These are phyloP conservation scores for Wickerhamiella infanticola DNA, from an alignment of 1,139 yeast genomes.

Conservation along the genomic window DNA sequence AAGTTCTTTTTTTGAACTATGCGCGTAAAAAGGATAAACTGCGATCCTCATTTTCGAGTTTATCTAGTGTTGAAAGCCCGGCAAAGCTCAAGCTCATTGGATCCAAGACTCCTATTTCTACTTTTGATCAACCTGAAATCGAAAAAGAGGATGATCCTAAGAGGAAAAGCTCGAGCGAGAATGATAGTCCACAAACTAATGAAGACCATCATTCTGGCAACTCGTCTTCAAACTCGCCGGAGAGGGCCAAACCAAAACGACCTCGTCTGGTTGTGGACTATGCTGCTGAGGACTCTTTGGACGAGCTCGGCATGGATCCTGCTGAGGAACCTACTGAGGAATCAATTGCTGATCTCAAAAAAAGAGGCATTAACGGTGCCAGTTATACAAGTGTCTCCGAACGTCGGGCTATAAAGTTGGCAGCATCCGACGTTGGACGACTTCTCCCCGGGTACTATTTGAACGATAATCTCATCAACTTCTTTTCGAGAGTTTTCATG, in stretches of 20 bases:
- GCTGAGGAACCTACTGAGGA: background rate
- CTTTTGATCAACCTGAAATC: too few species aligned
- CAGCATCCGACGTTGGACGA: conserved; percentile 15
- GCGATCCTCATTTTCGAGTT: too few species aligned
- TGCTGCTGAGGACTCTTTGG: background rate
- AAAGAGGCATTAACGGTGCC: background rate
- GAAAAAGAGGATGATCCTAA: too few species aligned
- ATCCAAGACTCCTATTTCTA: too few species aligned
- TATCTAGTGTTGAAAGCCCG: background rate
- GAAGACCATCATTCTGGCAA: too few species aligned
- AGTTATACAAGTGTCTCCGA: background rate
- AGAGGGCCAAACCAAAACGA: background rate
- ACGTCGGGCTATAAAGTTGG: background rate
- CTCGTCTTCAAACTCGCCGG: too few species aligned
- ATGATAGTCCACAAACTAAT: too few species aligned
- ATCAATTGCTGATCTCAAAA: background rate
- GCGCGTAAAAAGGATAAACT: too few species aligned
- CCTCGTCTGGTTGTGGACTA: background rate
- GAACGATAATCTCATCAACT: conserved; percentile 30
- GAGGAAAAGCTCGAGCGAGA: too few species aligned
- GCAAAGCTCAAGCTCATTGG: background rate
- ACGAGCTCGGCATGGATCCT: background rate
- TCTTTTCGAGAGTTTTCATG: conserved; percentile 21
- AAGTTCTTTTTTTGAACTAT: too few species aligned
- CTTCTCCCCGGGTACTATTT: conserved; percentile 26